Evolutionary conservation across 2,329 filamentous ascomycete species (phyloP).

Genomic region (Hymenoscyphus scutula): DNA sequence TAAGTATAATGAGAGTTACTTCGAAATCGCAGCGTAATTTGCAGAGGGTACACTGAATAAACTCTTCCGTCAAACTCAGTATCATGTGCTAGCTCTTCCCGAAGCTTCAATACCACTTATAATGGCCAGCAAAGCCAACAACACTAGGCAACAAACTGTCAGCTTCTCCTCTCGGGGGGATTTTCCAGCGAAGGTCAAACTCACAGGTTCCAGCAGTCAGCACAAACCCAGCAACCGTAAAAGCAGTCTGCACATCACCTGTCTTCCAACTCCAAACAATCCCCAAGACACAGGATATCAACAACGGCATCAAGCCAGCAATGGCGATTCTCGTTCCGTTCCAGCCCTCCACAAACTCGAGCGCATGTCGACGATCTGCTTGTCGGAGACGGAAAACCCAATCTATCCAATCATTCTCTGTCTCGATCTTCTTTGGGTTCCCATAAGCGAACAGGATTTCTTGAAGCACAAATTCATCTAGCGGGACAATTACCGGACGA

Average conservation of each 20-base stretch:
- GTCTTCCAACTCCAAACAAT: slow-evolving; percentile 5
- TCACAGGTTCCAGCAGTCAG: slow-evolving; percentile 6
- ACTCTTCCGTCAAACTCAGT: not conserved
- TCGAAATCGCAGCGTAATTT: too few species aligned
- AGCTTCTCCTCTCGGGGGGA: not conserved
- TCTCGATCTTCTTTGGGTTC: not conserved
- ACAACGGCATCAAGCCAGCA: not conserved
- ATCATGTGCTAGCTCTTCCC: not conserved
- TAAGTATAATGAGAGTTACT: too few species aligned
- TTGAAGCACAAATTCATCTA: not conserved
- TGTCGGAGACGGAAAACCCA: slow-evolving; percentile 4
- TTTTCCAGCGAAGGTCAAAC: too few species aligned
- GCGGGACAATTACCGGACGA: not conserved
- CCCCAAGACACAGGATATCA: not conserved
- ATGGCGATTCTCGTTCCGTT: not conserved
- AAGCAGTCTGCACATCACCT: slow-evolving; percentile 3
- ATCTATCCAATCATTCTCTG: not conserved
- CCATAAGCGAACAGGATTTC: slow-evolving; percentile 1
- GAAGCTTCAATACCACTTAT: slow-evolving; percentile 7
- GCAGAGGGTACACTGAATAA: too few species aligned
- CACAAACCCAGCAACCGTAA: slow-evolving; percentile 9
- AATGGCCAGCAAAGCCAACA: slow-evolving; percentile 5
- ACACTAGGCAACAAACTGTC: not conserved
- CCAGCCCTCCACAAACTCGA: slow-evolving; percentile 5
- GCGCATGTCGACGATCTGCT: slow-evolving; percentile 1